Conservation (phyloP, 2,329 filamentous ascomycete genomes). For the Cladosporium sp. region DNA sequence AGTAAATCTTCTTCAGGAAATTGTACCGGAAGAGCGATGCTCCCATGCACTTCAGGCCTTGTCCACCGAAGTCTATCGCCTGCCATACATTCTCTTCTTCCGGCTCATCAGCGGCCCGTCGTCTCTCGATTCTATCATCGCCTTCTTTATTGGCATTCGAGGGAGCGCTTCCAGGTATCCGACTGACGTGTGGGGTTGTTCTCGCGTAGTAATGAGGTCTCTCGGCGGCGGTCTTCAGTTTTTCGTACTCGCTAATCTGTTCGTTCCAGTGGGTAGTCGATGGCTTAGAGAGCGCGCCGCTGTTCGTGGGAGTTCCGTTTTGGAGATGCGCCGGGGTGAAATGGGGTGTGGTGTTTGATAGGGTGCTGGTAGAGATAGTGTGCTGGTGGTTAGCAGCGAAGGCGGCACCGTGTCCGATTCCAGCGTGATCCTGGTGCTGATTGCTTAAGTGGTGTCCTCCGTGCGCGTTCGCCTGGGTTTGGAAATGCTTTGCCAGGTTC, state of each 20-base stretch:
- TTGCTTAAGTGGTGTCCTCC: slow-evolving; percentile 35
- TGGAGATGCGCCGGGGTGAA: slow-evolving; percentile 56
- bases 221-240: slow-evolving; percentile 25
- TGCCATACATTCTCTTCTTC: slow-evolving; percentile 69
- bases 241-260: slow-evolving; percentile 58
- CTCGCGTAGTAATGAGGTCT: slow-evolving; percentile 66
- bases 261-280: slow-evolving; percentile 76
- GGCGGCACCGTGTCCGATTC: slow-evolving; percentile 51
- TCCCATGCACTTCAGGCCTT: slow-evolving; percentile 80
- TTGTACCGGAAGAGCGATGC: slow-evolving; percentile 76
- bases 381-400: slow-evolving; percentile 53
- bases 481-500: slow-evolving; percentile 66
- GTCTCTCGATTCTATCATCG: slow-evolving; percentile 56
- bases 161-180: slow-evolving; percentile 21
- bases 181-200: slow-evolving; percentile 47
- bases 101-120: slow-evolving; percentile 51
- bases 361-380: slow-evolving; percentile 56
- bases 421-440: slow-evolving; percentile 42
- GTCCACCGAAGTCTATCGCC: slow-evolving; percentile 91
- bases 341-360: slow-evolving; percentile 61
- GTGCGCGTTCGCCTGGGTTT: slow-evolving; percentile 52
- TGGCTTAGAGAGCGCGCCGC: slow-evolving; percentile 47
- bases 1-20: slow-evolving; percentile 86
- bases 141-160: slow-evolving; percentile 43
- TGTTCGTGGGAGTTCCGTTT: slow-evolving; percentile 56